Evolutionary conservation across 176 grass and related monocot species (phyloP), one percentile per base, ranked within the genome.

Genomic region (Oryza rufipogon): DNA sequence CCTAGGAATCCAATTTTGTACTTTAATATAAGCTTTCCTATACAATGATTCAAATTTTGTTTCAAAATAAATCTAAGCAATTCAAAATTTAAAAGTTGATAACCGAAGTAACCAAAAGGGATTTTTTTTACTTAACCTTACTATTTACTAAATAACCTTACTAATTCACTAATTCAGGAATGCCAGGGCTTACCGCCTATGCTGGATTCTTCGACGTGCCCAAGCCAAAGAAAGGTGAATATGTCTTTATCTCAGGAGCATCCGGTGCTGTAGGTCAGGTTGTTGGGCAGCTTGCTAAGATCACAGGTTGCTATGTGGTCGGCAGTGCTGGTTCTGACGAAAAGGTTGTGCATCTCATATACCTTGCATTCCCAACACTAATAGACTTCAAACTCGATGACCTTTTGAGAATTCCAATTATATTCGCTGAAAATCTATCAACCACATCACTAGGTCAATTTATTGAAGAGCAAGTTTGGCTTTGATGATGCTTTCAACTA

Each of bases 401-500:
- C 30, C 42, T 9, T 44, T 10, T 44, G 42, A 44, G 42, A 11
- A 44, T 3, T 44, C 9, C 9, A 44, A 0, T 44, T 44, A 10
- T 1, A 9, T 65, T 51, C 19, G 5, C 20, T 63, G 13, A 9
- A 19, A 26, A 28, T 7, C 10, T 19, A 22, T 25, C 1, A 2
- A 3, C 6, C 6, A 0, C 16, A 4, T 39, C 14, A 83, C 71
- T 70, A 94, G 92, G 89, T 94, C 5, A 80, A 75, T 26, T 64
- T 94, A 1, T 44, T 94, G 39, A 89, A 88, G 54, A 70, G 42
- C 16, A 94, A 94, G 70, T 84, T 94, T 39, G 79, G 89, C 26
- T 94, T 86, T 46, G 80, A 91, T 32, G 83, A 84, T 30, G 93
- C 93, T 6, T 92, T 92, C 66, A 96, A 96, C 48, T 96, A 96